phyloP scores from a whole-genome alignment of 768 basidiomycete genomes.

The Cubamyces lactineus region DNA sequence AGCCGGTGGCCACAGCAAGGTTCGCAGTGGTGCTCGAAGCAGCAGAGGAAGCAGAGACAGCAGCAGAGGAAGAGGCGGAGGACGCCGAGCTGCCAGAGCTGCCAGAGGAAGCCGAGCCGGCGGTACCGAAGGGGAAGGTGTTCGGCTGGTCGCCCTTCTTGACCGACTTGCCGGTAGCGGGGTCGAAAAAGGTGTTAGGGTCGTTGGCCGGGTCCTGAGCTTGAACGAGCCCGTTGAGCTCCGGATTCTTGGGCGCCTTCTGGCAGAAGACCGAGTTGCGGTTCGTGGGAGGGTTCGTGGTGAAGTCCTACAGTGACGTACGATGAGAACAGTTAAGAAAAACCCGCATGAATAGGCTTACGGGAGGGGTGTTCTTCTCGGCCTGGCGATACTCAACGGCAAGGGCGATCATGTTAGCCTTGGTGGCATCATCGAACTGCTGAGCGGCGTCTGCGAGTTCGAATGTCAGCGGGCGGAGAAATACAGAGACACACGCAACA shows the following conservation, averaged over 20 bases:
- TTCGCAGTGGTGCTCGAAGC: slow-evolving; percentile 12
- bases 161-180: slow-evolving; percentile 41
- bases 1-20: slow-evolving; percentile 15
- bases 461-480: background rate
- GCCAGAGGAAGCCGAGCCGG: slow-evolving; percentile 13
- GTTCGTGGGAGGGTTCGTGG: slow-evolving; percentile 49
- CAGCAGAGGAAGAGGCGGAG: slow-evolving; percentile 3
- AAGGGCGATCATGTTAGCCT: slow-evolving; percentile 53
- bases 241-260: slow-evolving; percentile 38
- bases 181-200: slow-evolving; percentile 38
- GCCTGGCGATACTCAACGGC: slow-evolving; percentile 56
- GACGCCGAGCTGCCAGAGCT: slow-evolving; percentile 2
- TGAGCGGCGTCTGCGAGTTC: slow-evolving; percentile 47
- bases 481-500: background rate
- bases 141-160: slow-evolving; percentile 48
- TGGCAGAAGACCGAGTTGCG: slow-evolving; percentile 56
- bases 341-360: slow-evolving; percentile 29
- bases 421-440: slow-evolving; percentile 55
- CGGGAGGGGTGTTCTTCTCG: slow-evolving; percentile 65
- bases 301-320: slow-evolving; percentile 46
- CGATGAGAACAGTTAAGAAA: background rate
- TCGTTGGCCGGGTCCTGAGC: slow-evolving; percentile 41
- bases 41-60: slow-evolving; percentile 10
- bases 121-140: slow-evolving; percentile 35
- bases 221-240: slow-evolving; percentile 42